Evolutionary conservation across 495 filamentous ascomycete species (phyloP).

Genomic region (Emericellopsis terricola): DNA sequence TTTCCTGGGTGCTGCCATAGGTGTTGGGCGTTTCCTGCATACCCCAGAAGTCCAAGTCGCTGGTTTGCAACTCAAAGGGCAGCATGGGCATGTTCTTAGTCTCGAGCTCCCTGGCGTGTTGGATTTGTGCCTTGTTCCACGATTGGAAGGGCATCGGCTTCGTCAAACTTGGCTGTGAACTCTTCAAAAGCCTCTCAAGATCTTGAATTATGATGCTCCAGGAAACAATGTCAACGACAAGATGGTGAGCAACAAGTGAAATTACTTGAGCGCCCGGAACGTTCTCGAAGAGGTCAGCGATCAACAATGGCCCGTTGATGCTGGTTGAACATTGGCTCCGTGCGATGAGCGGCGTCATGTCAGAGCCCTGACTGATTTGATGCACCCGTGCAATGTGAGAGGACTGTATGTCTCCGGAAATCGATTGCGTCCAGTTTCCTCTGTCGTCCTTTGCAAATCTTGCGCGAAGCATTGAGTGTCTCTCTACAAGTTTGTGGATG

Average conservation of each 20-base stretch:
- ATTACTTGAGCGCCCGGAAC: conserved; percentile 28
- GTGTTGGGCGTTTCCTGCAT: conserved; percentile 23
- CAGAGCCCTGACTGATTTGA: too few species aligned
- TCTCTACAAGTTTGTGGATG: conserved; percentile 36
- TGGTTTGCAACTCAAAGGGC: conserved; percentile 14
- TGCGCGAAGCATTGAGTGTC: conserved; percentile 55
- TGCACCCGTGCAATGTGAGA: conserved; percentile 8
- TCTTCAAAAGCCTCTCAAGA: conserved; percentile 41
- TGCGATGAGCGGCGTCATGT: conserved; percentile 19
- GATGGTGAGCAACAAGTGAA: conserved; percentile 50
- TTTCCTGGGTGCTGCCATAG: conserved; percentile 18
- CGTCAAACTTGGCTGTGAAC: conserved; percentile 19
- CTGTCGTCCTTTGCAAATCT: conserved; percentile 31
- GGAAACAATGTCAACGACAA: conserved; percentile 52
- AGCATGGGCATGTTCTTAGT: conserved; percentile 10
- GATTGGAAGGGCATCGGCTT: conserved; percentile 40
- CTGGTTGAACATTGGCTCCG: conserved; percentile 21
- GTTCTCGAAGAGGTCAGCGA: conserved; percentile 24
- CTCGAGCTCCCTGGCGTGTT: too few species aligned
- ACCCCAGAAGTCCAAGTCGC: conserved; percentile 27
- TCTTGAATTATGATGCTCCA: conserved; percentile 53
- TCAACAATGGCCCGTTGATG: conserved; percentile 12
- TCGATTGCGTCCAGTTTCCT: conserved; percentile 20
- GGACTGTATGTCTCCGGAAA: neutral
- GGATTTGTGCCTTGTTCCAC: conserved; percentile 33